Percentiles rank a stretch among this genome's conserved stretches.
These are phyloP conservation scores for Beauveria asiatica DNA, from an alignment of 2,329 filamentous ascomycete genomes.

Conservation along the genomic window DNA sequence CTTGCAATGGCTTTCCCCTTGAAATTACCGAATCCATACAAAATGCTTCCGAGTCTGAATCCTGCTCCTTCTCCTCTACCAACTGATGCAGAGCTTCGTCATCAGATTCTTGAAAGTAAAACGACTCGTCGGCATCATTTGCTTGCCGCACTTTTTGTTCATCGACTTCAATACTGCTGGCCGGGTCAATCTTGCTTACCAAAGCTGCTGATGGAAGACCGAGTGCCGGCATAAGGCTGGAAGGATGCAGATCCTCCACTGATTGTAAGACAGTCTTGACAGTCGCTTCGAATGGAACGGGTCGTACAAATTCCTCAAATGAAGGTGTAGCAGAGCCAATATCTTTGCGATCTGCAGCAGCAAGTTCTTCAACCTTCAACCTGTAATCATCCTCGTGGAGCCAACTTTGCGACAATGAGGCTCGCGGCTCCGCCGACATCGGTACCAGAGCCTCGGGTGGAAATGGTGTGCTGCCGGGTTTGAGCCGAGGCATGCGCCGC, in stretches of 20 bases:
- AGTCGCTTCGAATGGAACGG: slow-evolving; percentile 40
- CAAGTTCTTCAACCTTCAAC: slow-evolving; percentile 53
- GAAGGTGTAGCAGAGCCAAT: slow-evolving; percentile 32
- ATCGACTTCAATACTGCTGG: slow-evolving; percentile 53
- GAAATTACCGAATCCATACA: background rate
- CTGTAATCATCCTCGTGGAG: slow-evolving; percentile 83
- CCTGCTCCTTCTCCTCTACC: slow-evolving; percentile 6
- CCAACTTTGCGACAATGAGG: slow-evolving; percentile 71
- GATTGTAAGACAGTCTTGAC: slow-evolving; percentile 77
- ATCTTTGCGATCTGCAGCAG: slow-evolving; percentile 51
- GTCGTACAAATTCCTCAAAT: slow-evolving; percentile 60
- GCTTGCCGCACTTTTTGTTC: slow-evolving; percentile 46
- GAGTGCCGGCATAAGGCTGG: slow-evolving; percentile 46
- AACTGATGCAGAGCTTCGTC: slow-evolving; percentile 35
- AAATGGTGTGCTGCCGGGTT: slow-evolving; percentile 66
- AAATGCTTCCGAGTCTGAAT: background rate
- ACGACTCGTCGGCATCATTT: slow-evolving; percentile 38
- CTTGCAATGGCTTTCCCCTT: background rate
- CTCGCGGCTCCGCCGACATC: slow-evolving; percentile 76
- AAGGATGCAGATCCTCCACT: slow-evolving; percentile 77
- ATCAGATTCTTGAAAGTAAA: slow-evolving; percentile 45
- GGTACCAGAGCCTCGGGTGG: slow-evolving; percentile 72
- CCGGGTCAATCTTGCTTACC: slow-evolving; percentile 19
- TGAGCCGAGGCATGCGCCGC: slow-evolving; percentile 54
- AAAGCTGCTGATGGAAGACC: slow-evolving; percentile 27